phyloP scores from a whole-genome alignment of 106 monocot genomes.

The Narthecium ossifragum region DNA sequence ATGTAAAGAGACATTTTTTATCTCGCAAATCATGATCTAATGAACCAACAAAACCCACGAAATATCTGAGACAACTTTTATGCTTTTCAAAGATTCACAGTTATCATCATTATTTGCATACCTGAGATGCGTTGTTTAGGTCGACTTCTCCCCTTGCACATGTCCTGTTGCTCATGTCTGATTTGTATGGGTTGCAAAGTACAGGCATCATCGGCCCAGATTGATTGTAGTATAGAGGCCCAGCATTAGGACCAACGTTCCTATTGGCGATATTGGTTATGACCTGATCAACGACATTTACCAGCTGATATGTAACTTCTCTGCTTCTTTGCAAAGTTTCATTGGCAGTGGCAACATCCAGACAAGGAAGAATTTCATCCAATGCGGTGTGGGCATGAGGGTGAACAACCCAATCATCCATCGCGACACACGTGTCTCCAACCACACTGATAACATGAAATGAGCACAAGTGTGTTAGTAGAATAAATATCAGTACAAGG shows the following conservation, averaged over 20 bases:
- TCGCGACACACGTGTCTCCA: slow-evolving; percentile 76
- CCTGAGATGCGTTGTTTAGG: slow-evolving; percentile 55
- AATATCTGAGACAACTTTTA: too few species aligned
- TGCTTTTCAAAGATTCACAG: too few species aligned
- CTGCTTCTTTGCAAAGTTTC: slow-evolving; percentile 55
- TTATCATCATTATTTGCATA: slow-evolving; percentile 12
- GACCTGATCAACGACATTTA: slow-evolving; percentile 59
- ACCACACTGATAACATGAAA: slow-evolving; percentile 40
- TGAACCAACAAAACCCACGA: too few species aligned
- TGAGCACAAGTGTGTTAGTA: not conserved
- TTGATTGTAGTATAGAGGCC: slow-evolving; percentile 63
- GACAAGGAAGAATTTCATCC: slow-evolving; percentile 85
- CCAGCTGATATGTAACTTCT: slow-evolving; percentile 61
- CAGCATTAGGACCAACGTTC: slow-evolving; percentile 38
- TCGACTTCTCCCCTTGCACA: slow-evolving; percentile 53
- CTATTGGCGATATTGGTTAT: slow-evolving; percentile 50
- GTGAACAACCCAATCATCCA: slow-evolving; percentile 84
- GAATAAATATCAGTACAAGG: too few species aligned
- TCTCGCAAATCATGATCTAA: too few species aligned
- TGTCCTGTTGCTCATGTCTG: slow-evolving; percentile 35
- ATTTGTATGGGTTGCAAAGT: slow-evolving; percentile 68
- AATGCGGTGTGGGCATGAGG: slow-evolving; percentile 71
- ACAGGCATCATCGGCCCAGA: slow-evolving; percentile 67
- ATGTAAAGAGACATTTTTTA: too few species aligned
- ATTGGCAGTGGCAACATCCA: slow-evolving; percentile 65